These are phyloP conservation scores for Cercospora janseana DNA, from an alignment of 2,329 filamentous ascomycete genomes.

Conservation along the genomic window DNA sequence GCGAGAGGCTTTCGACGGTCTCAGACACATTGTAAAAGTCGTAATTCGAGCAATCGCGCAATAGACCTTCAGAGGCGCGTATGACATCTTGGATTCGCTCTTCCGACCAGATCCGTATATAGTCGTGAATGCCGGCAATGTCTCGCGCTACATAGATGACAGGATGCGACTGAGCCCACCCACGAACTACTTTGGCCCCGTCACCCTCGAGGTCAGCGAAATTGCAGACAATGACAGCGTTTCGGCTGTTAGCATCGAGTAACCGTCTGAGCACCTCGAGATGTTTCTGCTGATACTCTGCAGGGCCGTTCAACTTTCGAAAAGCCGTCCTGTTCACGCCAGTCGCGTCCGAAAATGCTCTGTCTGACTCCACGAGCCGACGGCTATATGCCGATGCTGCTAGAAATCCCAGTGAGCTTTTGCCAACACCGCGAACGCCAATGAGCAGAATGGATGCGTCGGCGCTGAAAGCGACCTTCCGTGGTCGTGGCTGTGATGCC, in stretches of 20 bases:
- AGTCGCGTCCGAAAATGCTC: conserved; percentile 63
- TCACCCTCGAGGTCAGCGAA: conserved; percentile 66
- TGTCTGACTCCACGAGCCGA: conserved; percentile 67
- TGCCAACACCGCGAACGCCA: conserved; percentile 71
- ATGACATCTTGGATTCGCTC: conserved; percentile 59
- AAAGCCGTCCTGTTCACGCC: conserved; percentile 62
- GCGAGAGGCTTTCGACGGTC: conserved; percentile 30
- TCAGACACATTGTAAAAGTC: conserved; percentile 77
- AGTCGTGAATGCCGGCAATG: conserved; percentile 60
- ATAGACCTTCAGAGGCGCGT: conserved; percentile 56
- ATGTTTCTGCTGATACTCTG: conserved; percentile 63
- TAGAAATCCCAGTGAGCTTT: conserved; percentile 73
- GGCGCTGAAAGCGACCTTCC: conserved; percentile 47
- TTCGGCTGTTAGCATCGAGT: conserved; percentile 57
- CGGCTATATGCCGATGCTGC: conserved; percentile 68
- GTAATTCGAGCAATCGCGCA: conserved; percentile 67
- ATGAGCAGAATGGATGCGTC: conserved; percentile 71
- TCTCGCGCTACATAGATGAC: conserved; percentile 70
- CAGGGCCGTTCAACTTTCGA: conserved; percentile 60
- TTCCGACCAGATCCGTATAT: conserved; percentile 56
- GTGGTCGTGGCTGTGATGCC: conserved; percentile 19
- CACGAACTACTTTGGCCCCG: conserved; percentile 59
- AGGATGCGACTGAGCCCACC: conserved; percentile 64
- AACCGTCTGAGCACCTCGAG: conserved; percentile 60
- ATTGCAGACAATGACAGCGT: conserved; percentile 69